Evolutionary conservation across 352 stramenopile genomes (phyloP), one percentile per base, ranked within the genome.

Genomic region (Stramenopiles sp.): DNA sequence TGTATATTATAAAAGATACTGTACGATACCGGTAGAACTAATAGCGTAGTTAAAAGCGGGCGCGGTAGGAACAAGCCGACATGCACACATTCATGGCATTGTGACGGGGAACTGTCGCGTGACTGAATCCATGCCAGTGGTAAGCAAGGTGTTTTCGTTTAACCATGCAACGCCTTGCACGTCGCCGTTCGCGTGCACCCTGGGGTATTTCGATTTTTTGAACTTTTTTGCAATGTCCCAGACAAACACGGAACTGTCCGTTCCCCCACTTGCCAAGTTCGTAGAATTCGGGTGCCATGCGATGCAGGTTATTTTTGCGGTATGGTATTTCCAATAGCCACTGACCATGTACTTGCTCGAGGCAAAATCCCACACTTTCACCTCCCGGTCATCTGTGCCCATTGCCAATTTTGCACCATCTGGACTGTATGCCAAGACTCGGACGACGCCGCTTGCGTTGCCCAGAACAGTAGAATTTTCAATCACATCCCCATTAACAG

Each of bases 211-310:
- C n/a, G n/a, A n/a, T n/a, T n/a, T n/a, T n/a, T n/a, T n/a, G n/a
- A n/a, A n/a, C n/a, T n/a, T n/a, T n/a, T 79, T 89, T 76, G 86
- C 83, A 2, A 96, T 80, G 79, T 87, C 93, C 93, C 93, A 98
- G 25, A 98, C 84, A 82, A 95, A 97, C 76, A 98, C 92, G 74
- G 89, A 90, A 77, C 97, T 93, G 80, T 98, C 93, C 25, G 92
- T 84, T 49, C 91, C 90, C 2, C 91, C 89, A 75, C 88, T 96
- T 4, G 87, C 93, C 1, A 98, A 78, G 36, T 92, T 87, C 68
- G 88, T 87, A 75, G 91, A 87, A 77, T 92, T 91, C 0, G 87
- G 86, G 32, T 89, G 92, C 91, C 94, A 98, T 33, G 92, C 86
- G 2, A 98, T 81, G 53, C 83, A 90, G 32, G 87, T 94, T 49